Percentiles rank a stretch among this genome's conserved stretches.
phyloP scores from a whole-genome alignment of 2,329 filamentous ascomycete genomes.

The Diaporthe capsici region DNA sequence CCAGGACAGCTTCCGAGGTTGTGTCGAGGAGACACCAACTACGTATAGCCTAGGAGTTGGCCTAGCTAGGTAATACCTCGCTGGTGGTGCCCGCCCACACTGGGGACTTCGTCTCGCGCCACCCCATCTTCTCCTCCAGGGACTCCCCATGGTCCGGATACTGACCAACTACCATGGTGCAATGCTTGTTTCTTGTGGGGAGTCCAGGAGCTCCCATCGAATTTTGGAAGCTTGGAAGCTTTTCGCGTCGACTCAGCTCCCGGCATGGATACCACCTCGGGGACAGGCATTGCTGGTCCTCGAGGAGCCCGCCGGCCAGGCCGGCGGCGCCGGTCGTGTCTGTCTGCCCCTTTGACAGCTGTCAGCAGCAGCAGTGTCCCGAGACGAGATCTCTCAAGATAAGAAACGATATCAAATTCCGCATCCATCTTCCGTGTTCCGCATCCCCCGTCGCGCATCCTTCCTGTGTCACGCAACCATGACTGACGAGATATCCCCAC shows the following conservation, averaged over 20 bases:
- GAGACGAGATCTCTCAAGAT: neutral
- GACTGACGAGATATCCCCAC: neutral
- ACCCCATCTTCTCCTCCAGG: neutral
- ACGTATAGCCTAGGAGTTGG: neutral
- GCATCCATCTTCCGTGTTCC: slow-evolving; percentile 5
- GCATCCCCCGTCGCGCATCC: neutral
- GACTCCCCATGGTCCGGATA: slow-evolving; percentile 1
- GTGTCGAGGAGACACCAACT: neutral
- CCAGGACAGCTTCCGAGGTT: slow-evolving; percentile 10
- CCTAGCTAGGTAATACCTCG: neutral
- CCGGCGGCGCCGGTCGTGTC: slow-evolving; percentile 6
- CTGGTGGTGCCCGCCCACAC: neutral
- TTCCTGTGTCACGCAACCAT: neutral
- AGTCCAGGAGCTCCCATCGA: slow-evolving; percentile 11
- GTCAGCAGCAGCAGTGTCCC: slow-evolving; percentile 1
- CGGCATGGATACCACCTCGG: slow-evolving; percentile 14
- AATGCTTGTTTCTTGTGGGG: slow-evolving; percentile 29
- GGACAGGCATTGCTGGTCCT: slow-evolving; percentile 23
- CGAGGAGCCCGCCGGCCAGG: slow-evolving; percentile 3
- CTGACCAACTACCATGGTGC: neutral
- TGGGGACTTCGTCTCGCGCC: neutral
- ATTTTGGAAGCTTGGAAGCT: slow-evolving; percentile 24
- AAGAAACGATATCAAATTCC: neutral
- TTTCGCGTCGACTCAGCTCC: slow-evolving; percentile 16
- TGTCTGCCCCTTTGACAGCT: neutral